A percentile compares a stretch with the other conserved stretches of the same genome.
Conservation (phyloP, 2,329 filamentous ascomycete genomes). For the Alternaria gaisen region DNA sequence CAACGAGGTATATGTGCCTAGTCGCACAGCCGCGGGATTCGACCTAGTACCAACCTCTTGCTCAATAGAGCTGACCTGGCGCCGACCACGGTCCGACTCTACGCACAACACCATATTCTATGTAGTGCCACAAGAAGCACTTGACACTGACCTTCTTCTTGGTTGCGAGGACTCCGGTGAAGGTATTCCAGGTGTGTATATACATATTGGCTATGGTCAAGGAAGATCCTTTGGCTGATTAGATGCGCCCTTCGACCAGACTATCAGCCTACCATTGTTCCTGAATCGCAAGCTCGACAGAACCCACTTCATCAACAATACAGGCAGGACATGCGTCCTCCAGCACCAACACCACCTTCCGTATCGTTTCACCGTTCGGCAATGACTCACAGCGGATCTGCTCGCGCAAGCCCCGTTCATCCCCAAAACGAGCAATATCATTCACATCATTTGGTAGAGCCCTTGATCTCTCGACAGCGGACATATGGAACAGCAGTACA, state of each 20-base stretch:
- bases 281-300: not conserved
- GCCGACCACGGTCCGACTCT: not conserved
- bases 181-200: constrained; percentile 5
- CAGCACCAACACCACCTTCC: not conserved
- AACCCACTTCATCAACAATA: not conserved
- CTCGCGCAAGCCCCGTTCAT: not conserved
- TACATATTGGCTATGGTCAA: not conserved
- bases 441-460: not conserved
- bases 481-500: not conserved
- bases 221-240: not conserved
- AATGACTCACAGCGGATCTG: not conserved
- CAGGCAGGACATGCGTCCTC: not conserved
- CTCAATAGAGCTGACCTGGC: constrained; percentile 6
- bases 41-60: not conserved
- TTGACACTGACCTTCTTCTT: constrained; percentile 13
- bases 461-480: not conserved
- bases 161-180: constrained; percentile 5
- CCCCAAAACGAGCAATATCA: not conserved
- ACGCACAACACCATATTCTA: constrained; percentile 10
- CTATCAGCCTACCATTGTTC: not conserved
- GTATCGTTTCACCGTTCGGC: constrained; percentile 6
- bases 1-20: not conserved
- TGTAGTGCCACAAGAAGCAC: not conserved
- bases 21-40: not conserved
- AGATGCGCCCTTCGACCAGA: not conserved